Base-by-base conservation (phyloP, 73 alveolate species). In the Tetrahymena elliotti region DNA sequence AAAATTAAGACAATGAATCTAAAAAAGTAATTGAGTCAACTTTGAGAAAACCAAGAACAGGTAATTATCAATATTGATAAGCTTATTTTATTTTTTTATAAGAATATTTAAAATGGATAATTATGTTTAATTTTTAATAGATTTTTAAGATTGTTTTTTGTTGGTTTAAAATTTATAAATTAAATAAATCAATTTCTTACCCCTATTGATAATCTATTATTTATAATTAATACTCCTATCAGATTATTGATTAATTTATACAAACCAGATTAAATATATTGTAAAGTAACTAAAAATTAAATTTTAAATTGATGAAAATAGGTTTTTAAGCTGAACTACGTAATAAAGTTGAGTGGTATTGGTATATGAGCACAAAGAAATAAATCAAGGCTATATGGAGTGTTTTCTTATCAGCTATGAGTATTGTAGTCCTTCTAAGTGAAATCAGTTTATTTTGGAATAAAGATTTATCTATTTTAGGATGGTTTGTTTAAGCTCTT, bases 261-360 rank as follows among this genome's bases (percentile, higher is more conserved):
- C 10, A n/a, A n/a, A n/a, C n/a, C n/a, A n/a, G n/a, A n/a, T n/a
- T n/a, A n/a, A n/a, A n/a, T n/a, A n/a, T n/a, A n/a, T n/a, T n/a
- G n/a, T n/a, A n/a, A n/a, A n/a, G n/a, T n/a, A n/a, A n/a, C n/a
- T n/a, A n/a, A n/a, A n/a, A n/a, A n/a, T n/a, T n/a, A 38, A 38
- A 7, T 38, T 38, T 38, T 40, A 40, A 40, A 40, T 7, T 4
- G 1, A 47, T 47, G 16, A 22, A 4, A 68, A 68, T 68, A 68
- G 88, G 88, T n/a, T 68, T 68, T 31, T 68, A 68, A 24, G 94
- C 95, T 39, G 20, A 92, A 12, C 27, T 22, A 24, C 83, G 82
- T 38, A 94, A 94, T 36, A 94, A 92, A 11, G 20, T 94, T 15
- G 96, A 94, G 84, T 94, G 96, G 96, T 41, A 84, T 83, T 94